Evolutionary conservation across 2,329 filamentous ascomycete genomes (phyloP).

Genomic region (Ascosphaera aggregata): DNA sequence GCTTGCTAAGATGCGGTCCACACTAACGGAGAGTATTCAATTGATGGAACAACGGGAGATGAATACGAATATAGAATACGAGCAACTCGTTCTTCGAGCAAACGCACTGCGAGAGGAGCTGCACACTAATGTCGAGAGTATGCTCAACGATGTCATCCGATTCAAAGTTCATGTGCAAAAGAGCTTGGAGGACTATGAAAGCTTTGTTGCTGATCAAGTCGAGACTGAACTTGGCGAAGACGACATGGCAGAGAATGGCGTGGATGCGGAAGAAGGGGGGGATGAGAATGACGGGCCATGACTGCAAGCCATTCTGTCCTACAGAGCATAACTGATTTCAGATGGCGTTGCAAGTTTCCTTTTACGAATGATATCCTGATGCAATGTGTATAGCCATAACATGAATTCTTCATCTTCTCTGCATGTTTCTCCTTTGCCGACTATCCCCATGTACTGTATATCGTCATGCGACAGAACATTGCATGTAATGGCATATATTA

Average conservation of each 20-base stretch:
- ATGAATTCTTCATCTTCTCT: too few relatives aligned
- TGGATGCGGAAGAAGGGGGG: slow-evolving; percentile 10
- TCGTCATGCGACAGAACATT: too few relatives aligned
- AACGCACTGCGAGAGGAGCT: slow-evolving; percentile 79
- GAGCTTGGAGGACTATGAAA: slow-evolving; percentile 78
- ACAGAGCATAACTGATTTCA: background rate
- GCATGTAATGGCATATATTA: too few relatives aligned
- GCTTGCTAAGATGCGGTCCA: slow-evolving; percentile 72
- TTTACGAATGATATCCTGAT: background rate
- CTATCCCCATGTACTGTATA: background rate
- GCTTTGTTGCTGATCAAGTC: slow-evolving; percentile 82
- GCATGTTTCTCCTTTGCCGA: background rate
- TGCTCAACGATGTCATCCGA: slow-evolving; percentile 91
- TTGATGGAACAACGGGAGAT: slow-evolving; percentile 88
- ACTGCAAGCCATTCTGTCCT: background rate
- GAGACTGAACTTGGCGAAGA: slow-evolving; percentile 57
- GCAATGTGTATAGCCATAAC: background rate
- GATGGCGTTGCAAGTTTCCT: background rate
- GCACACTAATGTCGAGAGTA: slow-evolving; percentile 89
- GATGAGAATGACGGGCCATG: slow-evolving; percentile 1
- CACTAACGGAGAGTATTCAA: slow-evolving; percentile 66
- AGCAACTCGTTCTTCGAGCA: slow-evolving; percentile 68
- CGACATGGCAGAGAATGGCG: slow-evolving; percentile 13
- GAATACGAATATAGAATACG: slow-evolving; percentile 89
- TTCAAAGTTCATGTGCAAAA: slow-evolving; percentile 97